These are phyloP conservation scores for Maudiozyma turicensis DNA, from an alignment of 805 yeast species.

Conservation along the genomic window DNA sequence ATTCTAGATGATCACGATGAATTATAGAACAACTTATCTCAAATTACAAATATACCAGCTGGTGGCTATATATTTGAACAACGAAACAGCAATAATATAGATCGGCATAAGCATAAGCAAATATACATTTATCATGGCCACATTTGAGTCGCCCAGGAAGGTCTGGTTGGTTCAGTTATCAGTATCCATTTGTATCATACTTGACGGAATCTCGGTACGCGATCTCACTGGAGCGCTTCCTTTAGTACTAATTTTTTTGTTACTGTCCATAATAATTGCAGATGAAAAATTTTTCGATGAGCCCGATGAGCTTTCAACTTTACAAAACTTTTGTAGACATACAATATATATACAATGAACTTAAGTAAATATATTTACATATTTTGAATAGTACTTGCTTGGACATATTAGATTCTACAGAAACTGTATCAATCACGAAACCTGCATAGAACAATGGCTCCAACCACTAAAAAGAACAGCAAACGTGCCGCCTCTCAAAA, in stretches of 20 bases:
- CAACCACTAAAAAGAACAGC: conserved; percentile 9
- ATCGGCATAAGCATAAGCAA: neutral
- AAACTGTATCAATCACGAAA: too few species aligned
- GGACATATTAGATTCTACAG: too few species aligned
- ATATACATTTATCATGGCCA: neutral
- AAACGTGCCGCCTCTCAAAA: conserved; percentile 6
- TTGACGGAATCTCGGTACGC: neutral
- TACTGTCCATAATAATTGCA: neutral
- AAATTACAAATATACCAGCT: too few species aligned
- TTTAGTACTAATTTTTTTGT: too few species aligned
- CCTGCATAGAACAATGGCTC: conserved; percentile 10
- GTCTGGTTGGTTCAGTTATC: neutral
- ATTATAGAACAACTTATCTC: conserved; percentile 1
- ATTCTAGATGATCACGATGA: conserved; percentile 20
- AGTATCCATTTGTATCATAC: neutral
- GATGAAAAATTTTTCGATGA: conserved; percentile 1
- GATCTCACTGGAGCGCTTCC: too few species aligned
- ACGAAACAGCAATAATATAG: too few species aligned
- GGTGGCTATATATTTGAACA: too few species aligned
- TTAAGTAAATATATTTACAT: neutral
- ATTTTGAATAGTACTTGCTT: neutral
- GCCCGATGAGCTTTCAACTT: neutral
- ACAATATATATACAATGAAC: neutral
- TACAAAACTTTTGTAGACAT: neutral
- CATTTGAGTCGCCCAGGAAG: too few species aligned